These are phyloP conservation scores for Cnidoscolus chayamansa DNA, from an alignment of 441 rosid genomes.

Conservation along the genomic window DNA sequence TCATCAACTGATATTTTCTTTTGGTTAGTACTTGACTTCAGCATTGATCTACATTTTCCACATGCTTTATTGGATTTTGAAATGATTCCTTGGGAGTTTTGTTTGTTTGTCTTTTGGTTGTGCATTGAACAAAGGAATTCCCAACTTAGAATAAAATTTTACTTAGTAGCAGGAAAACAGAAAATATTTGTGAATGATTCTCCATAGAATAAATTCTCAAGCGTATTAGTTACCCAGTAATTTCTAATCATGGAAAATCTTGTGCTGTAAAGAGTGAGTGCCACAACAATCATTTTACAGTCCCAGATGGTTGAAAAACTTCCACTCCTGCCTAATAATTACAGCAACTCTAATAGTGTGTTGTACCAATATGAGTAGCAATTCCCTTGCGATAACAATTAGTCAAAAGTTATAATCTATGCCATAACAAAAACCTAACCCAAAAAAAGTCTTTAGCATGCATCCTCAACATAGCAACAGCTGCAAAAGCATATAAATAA, in stretches of 20 bases:
- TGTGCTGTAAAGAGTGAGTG: neutral
- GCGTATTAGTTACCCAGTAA: neutral
- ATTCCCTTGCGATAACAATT: neutral
- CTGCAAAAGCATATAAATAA: neutral
- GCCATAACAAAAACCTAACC: neutral
- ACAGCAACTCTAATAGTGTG: too few relatives aligned
- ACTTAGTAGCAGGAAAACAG: neutral
- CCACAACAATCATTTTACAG: neutral
- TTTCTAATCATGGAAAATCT: neutral
- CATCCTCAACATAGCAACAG: neutral
- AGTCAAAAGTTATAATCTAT: neutral
- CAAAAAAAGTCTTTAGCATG: neutral
- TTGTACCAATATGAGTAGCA: neutral
- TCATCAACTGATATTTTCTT: too few relatives aligned
- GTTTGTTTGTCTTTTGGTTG: neutral
- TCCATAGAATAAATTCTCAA: neutral
- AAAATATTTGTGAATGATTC: neutral
- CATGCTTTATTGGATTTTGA: neutral
- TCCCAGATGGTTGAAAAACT: neutral
- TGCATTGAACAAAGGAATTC: neutral
- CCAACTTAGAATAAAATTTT: neutral
- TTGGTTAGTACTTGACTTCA: too few relatives aligned
- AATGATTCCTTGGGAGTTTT: neutral
- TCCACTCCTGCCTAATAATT: neutral
- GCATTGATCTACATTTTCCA: too few relatives aligned